phyloP scores from a whole-genome alignment of 352 stramenopile genomes.

The Pythium graminicola region DNA sequence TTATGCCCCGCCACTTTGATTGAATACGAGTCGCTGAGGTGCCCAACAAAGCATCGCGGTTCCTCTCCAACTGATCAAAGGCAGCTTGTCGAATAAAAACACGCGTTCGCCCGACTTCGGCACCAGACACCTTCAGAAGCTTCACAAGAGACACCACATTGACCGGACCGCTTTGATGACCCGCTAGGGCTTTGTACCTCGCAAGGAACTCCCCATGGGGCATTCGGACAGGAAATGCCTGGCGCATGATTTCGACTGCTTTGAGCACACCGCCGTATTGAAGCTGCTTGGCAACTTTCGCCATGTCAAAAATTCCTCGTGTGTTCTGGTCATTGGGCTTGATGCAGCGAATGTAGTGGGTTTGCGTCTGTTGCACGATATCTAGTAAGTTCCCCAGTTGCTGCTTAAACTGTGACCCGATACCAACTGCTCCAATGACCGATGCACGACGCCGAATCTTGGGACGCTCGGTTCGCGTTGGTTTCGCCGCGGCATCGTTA shows the following conservation, averaged over 20 bases:
- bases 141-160: constrained; percentile 31
- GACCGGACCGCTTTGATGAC: constrained; percentile 7
- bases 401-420: constrained; percentile 90
- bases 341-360: constrained; percentile 98
- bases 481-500: neutral
- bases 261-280: constrained; percentile 83
- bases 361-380: constrained; percentile 91
- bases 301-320: constrained; percentile 64
- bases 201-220: constrained; percentile 72
- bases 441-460: constrained; percentile 33
- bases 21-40: constrained; percentile 37
- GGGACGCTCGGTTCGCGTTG: neutral
- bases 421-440: constrained; percentile 55
- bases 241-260: constrained; percentile 77
- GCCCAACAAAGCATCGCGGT: constrained; percentile 30
- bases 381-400: constrained; percentile 93
- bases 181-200: constrained; percentile 42
- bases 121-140: constrained; percentile 30
- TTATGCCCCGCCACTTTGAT: constrained; percentile 36
- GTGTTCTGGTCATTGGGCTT: constrained; percentile 95
- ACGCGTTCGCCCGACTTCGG: constrained; percentile 59
- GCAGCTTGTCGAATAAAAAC: constrained; percentile 61
- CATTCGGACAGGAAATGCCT: constrained; percentile 80
- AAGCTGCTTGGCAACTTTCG: constrained; percentile 77
- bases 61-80: constrained; percentile 59